phyloP scores from a whole-genome alignment of 139 green algal species.

The Chlorella sp. region DNA sequence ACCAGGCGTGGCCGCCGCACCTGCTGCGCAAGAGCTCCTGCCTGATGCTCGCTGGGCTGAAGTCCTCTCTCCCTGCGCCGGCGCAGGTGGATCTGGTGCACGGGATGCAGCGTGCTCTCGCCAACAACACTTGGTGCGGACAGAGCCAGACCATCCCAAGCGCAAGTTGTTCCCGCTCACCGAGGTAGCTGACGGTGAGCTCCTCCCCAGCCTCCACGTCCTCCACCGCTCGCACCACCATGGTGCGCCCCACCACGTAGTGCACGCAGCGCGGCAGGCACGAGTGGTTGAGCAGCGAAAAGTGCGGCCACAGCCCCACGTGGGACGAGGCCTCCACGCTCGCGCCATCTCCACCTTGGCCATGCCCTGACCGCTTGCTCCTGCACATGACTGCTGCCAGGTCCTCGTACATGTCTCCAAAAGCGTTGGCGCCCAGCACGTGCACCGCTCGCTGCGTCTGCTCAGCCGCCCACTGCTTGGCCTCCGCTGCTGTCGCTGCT shows the following conservation, averaged over 20 bases:
- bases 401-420: background rate
- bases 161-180: background rate
- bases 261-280: conserved; percentile 39
- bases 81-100: background rate
- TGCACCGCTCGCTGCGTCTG: background rate
- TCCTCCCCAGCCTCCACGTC: conserved; percentile 19
- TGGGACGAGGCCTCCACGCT: background rate
- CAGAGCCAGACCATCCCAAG: background rate
- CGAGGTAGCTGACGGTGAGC: conserved; percentile 32
- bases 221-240: conserved; percentile 33
- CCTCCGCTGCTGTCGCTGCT: background rate
- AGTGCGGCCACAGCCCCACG: conserved; percentile 42
- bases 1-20: conserved; percentile 7
- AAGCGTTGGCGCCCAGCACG: background rate
- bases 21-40: conserved; percentile 9
- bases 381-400: background rate
- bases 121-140: background rate
- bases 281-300: conserved; percentile 36
- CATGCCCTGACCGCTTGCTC: background rate
- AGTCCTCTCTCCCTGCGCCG: conserved; percentile 22
- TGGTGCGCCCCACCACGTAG: conserved; percentile 29
- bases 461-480: background rate
- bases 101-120: background rate
- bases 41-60: conserved; percentile 17
- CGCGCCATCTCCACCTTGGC: background rate